Percentiles rank a stretch among this genome's conserved stretches.
These are phyloP conservation scores for Ophiocordyceps camponoti-saundersi DNA, from an alignment of 2,329 filamentous ascomycete genomes.

Conservation along the genomic window DNA sequence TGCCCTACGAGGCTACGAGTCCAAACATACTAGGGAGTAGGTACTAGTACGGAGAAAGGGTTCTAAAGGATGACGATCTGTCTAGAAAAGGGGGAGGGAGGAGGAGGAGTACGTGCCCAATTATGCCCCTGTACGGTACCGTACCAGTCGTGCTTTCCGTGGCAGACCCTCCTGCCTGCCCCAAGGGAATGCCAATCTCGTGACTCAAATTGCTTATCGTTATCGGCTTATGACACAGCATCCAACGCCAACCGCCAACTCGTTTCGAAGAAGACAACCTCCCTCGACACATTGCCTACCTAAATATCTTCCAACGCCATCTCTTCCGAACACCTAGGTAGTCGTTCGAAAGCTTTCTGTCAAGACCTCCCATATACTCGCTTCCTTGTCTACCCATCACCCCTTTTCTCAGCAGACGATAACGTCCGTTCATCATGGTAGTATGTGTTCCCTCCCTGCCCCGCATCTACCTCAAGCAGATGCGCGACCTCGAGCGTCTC, in stretches of 20 bases:
- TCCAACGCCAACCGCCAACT: too few relatives aligned
- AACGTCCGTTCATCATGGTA: neutral
- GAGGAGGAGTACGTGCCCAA: too few relatives aligned
- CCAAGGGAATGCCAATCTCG: neutral
- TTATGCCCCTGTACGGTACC: too few relatives aligned
- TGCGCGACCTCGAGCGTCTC: neutral
- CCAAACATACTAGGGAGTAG: too few relatives aligned
- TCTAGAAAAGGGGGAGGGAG: too few relatives aligned
- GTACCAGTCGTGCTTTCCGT: too few relatives aligned
- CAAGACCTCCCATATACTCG: neutral
- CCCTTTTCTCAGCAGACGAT: neutral
- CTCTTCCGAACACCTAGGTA: neutral
- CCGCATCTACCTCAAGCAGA: neutral
- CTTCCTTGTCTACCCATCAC: neutral
- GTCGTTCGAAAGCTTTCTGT: neutral
- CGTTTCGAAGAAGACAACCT: too few relatives aligned
- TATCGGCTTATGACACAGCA: neutral
- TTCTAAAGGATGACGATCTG: too few relatives aligned
- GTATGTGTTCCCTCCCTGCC: neutral
- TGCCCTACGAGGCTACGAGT: too few relatives aligned
- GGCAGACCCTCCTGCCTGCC: too few relatives aligned
- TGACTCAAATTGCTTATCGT: neutral
- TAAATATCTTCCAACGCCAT: too few relatives aligned
- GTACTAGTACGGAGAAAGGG: too few relatives aligned
- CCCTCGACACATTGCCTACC: neutral